Base-by-base conservation (phyloP, 768 basidiomycete genomes). In the Tulasnella sp. region DNA sequence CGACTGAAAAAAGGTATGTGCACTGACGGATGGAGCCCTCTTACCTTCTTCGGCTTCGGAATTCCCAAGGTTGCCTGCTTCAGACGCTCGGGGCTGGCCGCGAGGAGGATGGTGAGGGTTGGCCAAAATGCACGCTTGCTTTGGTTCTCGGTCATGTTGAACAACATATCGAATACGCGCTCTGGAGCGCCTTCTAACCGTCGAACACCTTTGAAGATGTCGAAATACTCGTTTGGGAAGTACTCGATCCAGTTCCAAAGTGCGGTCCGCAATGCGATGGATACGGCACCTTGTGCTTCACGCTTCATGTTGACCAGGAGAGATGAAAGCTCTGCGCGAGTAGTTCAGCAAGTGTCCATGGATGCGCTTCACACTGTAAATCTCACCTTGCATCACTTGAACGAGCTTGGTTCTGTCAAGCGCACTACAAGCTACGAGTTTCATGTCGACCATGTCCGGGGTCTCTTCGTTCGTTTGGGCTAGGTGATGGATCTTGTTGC, bases 161-260 rank as follows among this genome's bases (percentile, higher is more conserved):
- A 91, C 2, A 97, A 85, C 24, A 93, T 84, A 84, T 98, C 96
- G 83, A 95, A 97, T 3, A 97, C 90, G 10, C 93, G 90, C 83
- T 98, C 95, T 0, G 95, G 92, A 0, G 91, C 91, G 62, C 93
- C 94, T 80, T 97, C 96, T 18, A 94, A 87, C 71, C 87, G 85
- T 48, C 86, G 88, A 39, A 91, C 90, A 71, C 91, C 88, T 3
- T 88, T 86, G 14, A 89, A 87, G 48, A 95, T 88, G 9, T 94
- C 91, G 76, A 92, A 92, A 84, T 91, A 97, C 83, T 98, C 94
- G 7, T 87, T 86, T 0, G 94, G 92, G 83, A 92, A 93, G 34
- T 90, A 87, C 40, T 93, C 91, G 42, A 97, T 91, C 95, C 95
- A 97, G 81, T 93, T 95, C 95, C 96, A 97, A 38, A 97, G 87